Percentiles rank a stretch among this genome's conserved stretches.
Conservation (phyloP, 768 basidiomycete genomes). For the Psilocybe azurescens region DNA sequence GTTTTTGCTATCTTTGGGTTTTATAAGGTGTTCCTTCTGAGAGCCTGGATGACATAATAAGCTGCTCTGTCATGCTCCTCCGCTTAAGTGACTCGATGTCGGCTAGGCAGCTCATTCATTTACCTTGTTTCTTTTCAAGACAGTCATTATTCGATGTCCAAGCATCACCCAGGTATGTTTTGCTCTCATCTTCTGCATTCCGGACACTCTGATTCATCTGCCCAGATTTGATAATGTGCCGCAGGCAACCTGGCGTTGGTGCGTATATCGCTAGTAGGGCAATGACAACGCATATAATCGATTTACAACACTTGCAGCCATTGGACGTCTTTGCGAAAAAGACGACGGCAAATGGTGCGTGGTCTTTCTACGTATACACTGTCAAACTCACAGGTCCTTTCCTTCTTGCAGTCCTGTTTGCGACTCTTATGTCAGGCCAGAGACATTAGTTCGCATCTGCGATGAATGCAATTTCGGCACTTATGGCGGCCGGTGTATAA, state of each 20-base stretch:
- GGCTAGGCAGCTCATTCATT: neutral
- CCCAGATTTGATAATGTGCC: constrained; percentile 96
- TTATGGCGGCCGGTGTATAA: constrained; percentile 97
- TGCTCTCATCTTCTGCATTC: neutral
- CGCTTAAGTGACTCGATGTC: neutral
- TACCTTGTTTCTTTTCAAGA: neutral
- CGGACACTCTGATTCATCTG: constrained; percentile 10
- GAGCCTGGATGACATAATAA: neutral
- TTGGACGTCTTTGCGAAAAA: constrained; percentile 97
- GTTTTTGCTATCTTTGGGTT: neutral
- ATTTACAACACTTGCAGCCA: constrained; percentile 58
- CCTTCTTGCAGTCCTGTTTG: constrained; percentile 82
- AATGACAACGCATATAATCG: neutral
- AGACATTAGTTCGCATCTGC: constrained; percentile 97
- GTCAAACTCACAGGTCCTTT: neutral
- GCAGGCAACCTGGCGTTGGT: constrained; percentile 98
- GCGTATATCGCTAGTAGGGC: constrained; percentile 12
- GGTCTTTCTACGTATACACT: neutral
- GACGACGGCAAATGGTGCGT: constrained; percentile 98
- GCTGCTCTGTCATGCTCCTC: neutral
- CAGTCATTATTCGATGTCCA: constrained; percentile 64
- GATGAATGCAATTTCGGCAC: constrained; percentile 99
- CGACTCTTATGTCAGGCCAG: constrained; percentile 98
- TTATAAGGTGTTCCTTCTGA: neutral
- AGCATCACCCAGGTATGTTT: constrained; percentile 82